phyloP scores from a whole-genome alignment of 768 basidiomycete species.

The Leccinum sublutescens region DNA sequence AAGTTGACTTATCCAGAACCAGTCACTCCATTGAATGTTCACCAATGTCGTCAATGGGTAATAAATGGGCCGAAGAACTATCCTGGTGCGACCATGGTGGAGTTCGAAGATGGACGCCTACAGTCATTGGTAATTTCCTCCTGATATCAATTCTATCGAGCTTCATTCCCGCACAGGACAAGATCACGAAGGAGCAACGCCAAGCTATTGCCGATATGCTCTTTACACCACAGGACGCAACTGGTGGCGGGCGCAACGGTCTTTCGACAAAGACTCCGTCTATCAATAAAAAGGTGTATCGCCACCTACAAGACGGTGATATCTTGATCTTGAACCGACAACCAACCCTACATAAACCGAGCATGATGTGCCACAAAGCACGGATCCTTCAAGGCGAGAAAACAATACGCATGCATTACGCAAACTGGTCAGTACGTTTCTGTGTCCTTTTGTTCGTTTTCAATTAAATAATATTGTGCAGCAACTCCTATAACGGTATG shows the following conservation, averaged over 20 bases:
- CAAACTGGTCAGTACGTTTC: constrained; percentile 76
- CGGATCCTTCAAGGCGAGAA: constrained; percentile 93
- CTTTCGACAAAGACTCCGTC: constrained; percentile 75
- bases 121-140: constrained; percentile 63
- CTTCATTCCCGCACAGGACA: constrained; percentile 53
- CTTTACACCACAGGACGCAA: constrained; percentile 81
- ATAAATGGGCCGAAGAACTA: constrained; percentile 86
- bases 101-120: constrained; percentile 91
- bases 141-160: background rate
- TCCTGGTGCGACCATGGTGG: constrained; percentile 93
- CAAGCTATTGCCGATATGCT: constrained; percentile 95
- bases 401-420: constrained; percentile 99
- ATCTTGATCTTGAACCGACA: constrained; percentile 95
- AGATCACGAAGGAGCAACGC: constrained; percentile 82
- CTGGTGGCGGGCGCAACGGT: constrained; percentile 44
- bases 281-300: constrained; percentile 96
- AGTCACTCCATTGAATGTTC: constrained; percentile 88
- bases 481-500: constrained; percentile 96
- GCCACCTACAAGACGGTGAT: constrained; percentile 93
- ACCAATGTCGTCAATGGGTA: constrained; percentile 83
- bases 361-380: constrained; percentile 99
- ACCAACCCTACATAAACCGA: constrained; percentile 97
- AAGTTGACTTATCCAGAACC: constrained; percentile 98
- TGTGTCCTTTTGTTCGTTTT: background rate
- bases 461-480: constrained; percentile 34